Evolutionary conservation across 2,329 filamentous ascomycete species (phyloP).

Genomic region (Alternaria brassicae): DNA sequence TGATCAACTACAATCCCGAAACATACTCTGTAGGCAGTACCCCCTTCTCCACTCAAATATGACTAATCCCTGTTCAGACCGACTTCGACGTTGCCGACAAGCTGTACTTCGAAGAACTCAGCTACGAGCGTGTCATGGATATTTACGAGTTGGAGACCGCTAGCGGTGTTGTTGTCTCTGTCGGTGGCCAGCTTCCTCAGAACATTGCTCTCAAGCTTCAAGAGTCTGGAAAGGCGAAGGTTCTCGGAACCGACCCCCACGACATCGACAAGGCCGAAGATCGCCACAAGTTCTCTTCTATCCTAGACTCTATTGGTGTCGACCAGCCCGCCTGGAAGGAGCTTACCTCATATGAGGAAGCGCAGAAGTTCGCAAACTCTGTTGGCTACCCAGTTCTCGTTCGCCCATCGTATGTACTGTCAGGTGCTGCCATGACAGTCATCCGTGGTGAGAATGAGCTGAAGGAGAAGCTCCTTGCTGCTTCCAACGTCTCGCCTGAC

Average conservation of each 20-base stretch:
- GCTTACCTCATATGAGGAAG: conserved; percentile 85
- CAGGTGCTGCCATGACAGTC: conserved; percentile 97
- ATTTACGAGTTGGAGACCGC: conserved; percentile 93
- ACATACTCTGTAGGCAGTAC: conserved; percentile 53
- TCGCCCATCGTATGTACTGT: conserved; percentile 93
- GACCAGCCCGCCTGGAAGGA: conserved; percentile 99
- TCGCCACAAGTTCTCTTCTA: conserved; percentile 97
- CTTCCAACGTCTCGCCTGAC: conserved; percentile 88
- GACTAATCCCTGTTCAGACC: conserved; percentile 56
- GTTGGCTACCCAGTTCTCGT: conserved; percentile 96
- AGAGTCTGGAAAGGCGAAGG: conserved; percentile 85
- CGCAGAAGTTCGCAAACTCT: conserved; percentile 81
- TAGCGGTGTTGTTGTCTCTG: conserved; percentile 88
- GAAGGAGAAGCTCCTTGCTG: conserved; percentile 92
- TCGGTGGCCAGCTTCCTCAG: conserved; percentile 94
- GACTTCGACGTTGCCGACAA: conserved; percentile 90
- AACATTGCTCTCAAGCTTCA: conserved; percentile 96
- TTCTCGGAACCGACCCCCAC: conserved; percentile 89
- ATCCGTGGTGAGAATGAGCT: conserved; percentile 88
- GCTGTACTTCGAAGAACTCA: conserved; percentile 96
- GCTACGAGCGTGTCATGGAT: conserved; percentile 98
- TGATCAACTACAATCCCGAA: conserved; percentile 72
- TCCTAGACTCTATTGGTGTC: conserved; percentile 93
- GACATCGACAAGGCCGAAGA: conserved; percentile 99
- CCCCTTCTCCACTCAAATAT: background rate